Evolutionary conservation across 441 rosid genomes (phyloP).

Genomic region (Pelargonium fulgidum): DNA sequence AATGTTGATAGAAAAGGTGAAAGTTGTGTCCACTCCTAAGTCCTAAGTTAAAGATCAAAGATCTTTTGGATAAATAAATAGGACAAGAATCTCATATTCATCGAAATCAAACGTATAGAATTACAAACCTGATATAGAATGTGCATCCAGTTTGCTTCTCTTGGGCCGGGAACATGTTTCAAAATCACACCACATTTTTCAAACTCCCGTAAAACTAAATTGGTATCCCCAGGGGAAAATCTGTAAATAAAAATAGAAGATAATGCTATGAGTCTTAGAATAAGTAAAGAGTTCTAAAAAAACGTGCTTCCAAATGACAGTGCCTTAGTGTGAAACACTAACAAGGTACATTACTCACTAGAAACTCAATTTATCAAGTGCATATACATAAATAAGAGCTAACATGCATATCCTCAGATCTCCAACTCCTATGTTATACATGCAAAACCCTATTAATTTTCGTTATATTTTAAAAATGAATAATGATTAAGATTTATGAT

Average conservation of each 20-base stretch:
- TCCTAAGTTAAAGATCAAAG: neutral
- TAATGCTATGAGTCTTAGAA: neutral
- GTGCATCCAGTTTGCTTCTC: constrained; percentile 96
- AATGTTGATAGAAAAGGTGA: neutral
- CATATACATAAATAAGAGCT: neutral
- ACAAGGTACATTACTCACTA: neutral
- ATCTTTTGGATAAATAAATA: neutral
- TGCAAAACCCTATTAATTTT: neutral
- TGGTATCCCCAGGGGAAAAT: constrained; percentile 80
- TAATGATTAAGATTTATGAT: neutral
- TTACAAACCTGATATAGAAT: constrained; percentile 74
- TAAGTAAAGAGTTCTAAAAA: neutral
- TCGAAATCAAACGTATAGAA: neutral
- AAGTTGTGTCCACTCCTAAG: neutral
- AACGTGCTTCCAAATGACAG: neutral
- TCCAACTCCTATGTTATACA: neutral
- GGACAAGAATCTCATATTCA: neutral
- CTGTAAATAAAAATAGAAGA: constrained; percentile 34
- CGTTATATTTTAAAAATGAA: neutral
- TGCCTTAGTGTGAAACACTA: neutral
- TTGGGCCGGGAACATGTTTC: constrained; percentile 91
- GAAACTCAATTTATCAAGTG: neutral
- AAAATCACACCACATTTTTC: constrained; percentile 82
- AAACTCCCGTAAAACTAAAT: constrained; percentile 81
- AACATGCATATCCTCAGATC: neutral